Evolutionary conservation across 768 basidiomycete species (phyloP).

Genomic region (Suillus occidentalis): DNA sequence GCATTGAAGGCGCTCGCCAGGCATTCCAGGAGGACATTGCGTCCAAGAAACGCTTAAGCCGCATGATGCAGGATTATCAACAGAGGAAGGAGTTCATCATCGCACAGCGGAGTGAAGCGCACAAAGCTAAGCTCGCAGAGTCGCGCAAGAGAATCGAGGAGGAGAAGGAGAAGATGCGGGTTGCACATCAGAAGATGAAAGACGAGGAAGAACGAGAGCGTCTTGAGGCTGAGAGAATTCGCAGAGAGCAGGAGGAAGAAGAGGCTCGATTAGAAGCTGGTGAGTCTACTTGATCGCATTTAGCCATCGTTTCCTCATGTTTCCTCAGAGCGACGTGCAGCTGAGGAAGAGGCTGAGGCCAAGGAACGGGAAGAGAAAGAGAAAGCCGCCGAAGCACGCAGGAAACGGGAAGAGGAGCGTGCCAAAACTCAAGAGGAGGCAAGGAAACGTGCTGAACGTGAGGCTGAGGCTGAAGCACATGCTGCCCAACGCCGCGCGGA

Average conservation of each 20-base stretch:
- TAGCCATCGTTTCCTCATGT: slow-evolving; percentile 17
- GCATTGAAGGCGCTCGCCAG: slow-evolving; percentile 52
- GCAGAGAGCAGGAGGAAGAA: slow-evolving; percentile 38
- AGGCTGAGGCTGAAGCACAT: slow-evolving; percentile 66
- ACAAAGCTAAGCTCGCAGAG: slow-evolving; percentile 52
- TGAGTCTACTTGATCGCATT: slow-evolving; percentile 30
- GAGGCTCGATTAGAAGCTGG: slow-evolving; percentile 50
- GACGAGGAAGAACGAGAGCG: slow-evolving; percentile 41
- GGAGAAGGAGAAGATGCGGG: slow-evolving; percentile 76
- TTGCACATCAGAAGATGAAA: slow-evolving; percentile 57
- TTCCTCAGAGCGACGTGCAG: slow-evolving; percentile 50
- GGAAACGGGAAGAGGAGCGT: slow-evolving; percentile 50
- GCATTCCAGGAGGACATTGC: slow-evolving; percentile 67
- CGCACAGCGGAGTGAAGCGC: slow-evolving; percentile 63
- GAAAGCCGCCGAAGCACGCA: slow-evolving; percentile 48
- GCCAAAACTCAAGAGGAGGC: slow-evolving; percentile 54
- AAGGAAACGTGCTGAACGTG: slow-evolving; percentile 60
- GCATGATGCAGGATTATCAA: slow-evolving; percentile 74
- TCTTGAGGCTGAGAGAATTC: slow-evolving; percentile 26
- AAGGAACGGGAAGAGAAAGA: slow-evolving; percentile 67
- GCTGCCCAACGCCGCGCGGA: slow-evolving; percentile 39
- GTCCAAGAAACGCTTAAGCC: slow-evolving; percentile 70
- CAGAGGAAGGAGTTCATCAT: slow-evolving; percentile 52
- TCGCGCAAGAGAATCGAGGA: slow-evolving; percentile 74
- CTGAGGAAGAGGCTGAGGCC: slow-evolving; percentile 54